A percentile compares a stretch with the other conserved stretches of the same genome.
Evolutionary conservation across 768 basidiomycete species (phyloP).

Genomic region (Royoungia palumana): DNA sequence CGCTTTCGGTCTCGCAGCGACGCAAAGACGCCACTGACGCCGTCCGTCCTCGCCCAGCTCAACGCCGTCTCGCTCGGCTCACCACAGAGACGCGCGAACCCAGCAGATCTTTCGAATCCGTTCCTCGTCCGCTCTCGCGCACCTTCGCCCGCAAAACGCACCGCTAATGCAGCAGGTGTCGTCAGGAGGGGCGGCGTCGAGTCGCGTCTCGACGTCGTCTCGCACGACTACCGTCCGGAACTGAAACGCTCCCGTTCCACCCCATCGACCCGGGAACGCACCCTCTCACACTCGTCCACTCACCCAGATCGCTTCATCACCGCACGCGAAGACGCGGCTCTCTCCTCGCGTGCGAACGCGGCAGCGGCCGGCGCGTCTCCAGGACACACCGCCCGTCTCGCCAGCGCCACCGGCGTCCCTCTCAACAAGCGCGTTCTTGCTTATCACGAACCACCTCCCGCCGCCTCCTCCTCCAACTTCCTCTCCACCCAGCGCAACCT

Average conservation of each 20-base stretch:
- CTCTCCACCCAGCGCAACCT: conserved; percentile 75
- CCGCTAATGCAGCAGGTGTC: conserved; percentile 56
- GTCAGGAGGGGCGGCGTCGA: conserved; percentile 78
- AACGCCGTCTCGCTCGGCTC: conserved; percentile 36
- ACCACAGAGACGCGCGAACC: conserved; percentile 28
- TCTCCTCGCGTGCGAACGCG: conserved; percentile 55
- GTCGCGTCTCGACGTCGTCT: conserved; percentile 72
- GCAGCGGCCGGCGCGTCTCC: conserved; percentile 41
- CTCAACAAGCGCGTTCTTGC: conserved; percentile 80
- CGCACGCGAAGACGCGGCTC: conserved; percentile 48
- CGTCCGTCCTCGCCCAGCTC: conserved; percentile 39
- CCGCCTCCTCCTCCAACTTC: conserved; percentile 71
- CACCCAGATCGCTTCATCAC: conserved; percentile 74
- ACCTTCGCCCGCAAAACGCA: conserved; percentile 63
- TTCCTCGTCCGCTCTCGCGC: conserved; percentile 58
- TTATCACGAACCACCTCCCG: conserved; percentile 83
- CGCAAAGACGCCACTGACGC: conserved; percentile 47
- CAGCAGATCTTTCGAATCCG: conserved; percentile 58
- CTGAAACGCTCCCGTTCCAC: conserved; percentile 73
- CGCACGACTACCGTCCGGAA: conserved; percentile 66
- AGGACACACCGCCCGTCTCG: conserved; percentile 74
- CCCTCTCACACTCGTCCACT: conserved; percentile 38
- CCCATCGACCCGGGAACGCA: conserved; percentile 47
- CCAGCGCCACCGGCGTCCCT: conserved; percentile 70
- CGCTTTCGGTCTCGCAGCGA: conserved; percentile 48